These are phyloP conservation scores for Kluyveromyces wickerhamii DNA, from an alignment of 805 yeast species.

Conservation along the genomic window DNA sequence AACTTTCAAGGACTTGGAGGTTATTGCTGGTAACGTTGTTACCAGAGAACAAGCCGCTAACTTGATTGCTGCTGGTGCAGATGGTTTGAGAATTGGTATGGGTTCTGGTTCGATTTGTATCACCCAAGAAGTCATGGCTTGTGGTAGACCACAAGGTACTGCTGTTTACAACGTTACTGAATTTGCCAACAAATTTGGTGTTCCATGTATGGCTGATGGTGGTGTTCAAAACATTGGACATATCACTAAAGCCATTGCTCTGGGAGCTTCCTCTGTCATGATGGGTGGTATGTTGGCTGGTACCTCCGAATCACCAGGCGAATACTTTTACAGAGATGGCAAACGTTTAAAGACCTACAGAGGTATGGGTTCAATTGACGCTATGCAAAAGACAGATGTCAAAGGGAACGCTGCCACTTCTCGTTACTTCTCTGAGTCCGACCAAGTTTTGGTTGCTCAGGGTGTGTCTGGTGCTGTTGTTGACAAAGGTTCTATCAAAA, in stretches of 20 bases:
- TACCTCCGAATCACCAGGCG: constrained; percentile 97
- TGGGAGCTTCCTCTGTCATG: constrained; percentile 97
- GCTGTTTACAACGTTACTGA: constrained; percentile 93
- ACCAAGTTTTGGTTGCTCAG: constrained; percentile 94
- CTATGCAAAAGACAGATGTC: constrained; percentile 85
- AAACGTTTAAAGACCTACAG: constrained; percentile 94
- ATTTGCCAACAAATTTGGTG: constrained; percentile 92
- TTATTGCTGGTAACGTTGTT: constrained; percentile 97
- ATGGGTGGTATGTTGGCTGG: constrained; percentile 99
- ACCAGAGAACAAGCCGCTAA: constrained; percentile 98
- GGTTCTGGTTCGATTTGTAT: constrained; percentile 99
- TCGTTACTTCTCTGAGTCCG: constrained; percentile 94
- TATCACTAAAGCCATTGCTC: constrained; percentile 90
- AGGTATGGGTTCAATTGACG: constrained; percentile 99
- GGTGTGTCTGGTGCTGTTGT: constrained; percentile 97
- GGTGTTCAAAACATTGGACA: constrained; percentile 99
- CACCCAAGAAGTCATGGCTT: constrained; percentile 99
- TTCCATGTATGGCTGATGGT: constrained; percentile 99
- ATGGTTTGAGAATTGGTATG: constrained; percentile 98
- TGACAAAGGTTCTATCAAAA: constrained; percentile 92
- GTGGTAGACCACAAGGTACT: constrained; percentile 99
- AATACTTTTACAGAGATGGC: constrained; percentile 96
- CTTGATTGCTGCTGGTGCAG: constrained; percentile 92
- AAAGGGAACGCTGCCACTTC: constrained; percentile 97
- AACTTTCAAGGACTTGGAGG: constrained; percentile 71